Percentiles rank a stretch among this genome's conserved stretches.
These are phyloP conservation scores for Pseudogymnoascus sp. DNA, from an alignment of 2,329 filamentous ascomycete genomes.

Conservation along the genomic window DNA sequence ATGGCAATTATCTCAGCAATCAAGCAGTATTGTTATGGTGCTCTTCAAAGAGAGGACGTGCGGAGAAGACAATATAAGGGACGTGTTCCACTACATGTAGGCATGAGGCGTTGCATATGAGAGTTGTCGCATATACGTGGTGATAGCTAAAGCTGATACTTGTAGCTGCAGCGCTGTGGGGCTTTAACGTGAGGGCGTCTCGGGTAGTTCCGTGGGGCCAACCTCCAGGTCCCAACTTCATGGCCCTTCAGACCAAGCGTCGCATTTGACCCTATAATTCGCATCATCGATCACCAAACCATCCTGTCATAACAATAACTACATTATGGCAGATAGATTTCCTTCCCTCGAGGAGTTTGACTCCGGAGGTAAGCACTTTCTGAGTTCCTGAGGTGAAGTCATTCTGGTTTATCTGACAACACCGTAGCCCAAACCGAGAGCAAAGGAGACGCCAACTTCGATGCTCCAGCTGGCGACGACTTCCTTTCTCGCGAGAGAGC, in stretches of 20 bases:
- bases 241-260: background rate
- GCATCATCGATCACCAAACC: constrained; percentile 7
- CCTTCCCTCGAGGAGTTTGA: constrained; percentile 54
- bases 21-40: background rate
- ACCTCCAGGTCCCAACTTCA: constrained; percentile 8
- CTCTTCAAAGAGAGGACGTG: background rate
- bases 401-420: constrained; percentile 14
- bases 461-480: constrained; percentile 62
- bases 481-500: constrained; percentile 91
- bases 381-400: constrained; percentile 4
- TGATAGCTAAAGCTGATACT: constrained; percentile 6
- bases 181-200: background rate
- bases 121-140: constrained; percentile 6
- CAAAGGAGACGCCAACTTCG: constrained; percentile 41
- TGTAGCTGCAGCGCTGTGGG: constrained; percentile 7
- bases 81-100: constrained; percentile 1
- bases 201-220: constrained; percentile 7
- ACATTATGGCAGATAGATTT: constrained; percentile 51
- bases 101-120: background rate
- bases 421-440: constrained; percentile 61
- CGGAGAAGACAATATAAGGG: background rate
- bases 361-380: constrained; percentile 37
- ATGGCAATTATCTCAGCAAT: constrained; percentile 4
- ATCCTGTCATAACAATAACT: constrained; percentile 8
- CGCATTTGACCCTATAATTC: background rate